Conservation (phyloP, 495 filamentous ascomycete species). For the Hypoxylon perforatum region DNA sequence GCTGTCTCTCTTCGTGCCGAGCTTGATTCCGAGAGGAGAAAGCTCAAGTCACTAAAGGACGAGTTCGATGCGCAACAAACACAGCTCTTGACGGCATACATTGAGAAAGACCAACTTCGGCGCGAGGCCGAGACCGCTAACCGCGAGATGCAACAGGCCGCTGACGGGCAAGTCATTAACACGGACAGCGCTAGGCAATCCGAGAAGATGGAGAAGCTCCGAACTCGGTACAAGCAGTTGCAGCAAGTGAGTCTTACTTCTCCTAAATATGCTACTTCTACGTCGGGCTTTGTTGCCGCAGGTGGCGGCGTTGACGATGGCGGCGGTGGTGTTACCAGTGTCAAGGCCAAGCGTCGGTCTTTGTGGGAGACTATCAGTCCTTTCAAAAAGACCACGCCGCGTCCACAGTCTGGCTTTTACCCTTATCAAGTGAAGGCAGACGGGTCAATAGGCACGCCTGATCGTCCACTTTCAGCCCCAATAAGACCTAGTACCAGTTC, state of each 20-base stretch:
- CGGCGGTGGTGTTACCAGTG: constrained; percentile 23
- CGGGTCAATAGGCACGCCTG: constrained; percentile 17
- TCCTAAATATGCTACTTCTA: constrained; percentile 1
- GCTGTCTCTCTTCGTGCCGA: constrained; percentile 62
- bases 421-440: constrained; percentile 17
- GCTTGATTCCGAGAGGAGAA: constrained; percentile 58
- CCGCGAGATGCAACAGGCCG: constrained; percentile 46
- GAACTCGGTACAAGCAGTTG: constrained; percentile 57
- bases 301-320: constrained; percentile 27
- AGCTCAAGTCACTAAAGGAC: constrained; percentile 51
- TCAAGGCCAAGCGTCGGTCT: constrained; percentile 34
- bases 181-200: constrained; percentile 52
- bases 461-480: constrained; percentile 16
- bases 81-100: constrained; percentile 61
- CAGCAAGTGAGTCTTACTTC: constrained; percentile 55
- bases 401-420: constrained; percentile 27
- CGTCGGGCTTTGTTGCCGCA: not conserved
- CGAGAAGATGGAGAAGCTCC: constrained; percentile 63
- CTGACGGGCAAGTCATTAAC: constrained; percentile 40
- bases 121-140: constrained; percentile 62
- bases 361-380: constrained; percentile 32
- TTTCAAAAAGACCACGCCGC: constrained; percentile 15
- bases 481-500: constrained; percentile 2
- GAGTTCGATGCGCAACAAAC: constrained; percentile 62
- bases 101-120: constrained; percentile 65